phyloP scores from a whole-genome alignment of 805 yeast species.

The Wickerhamiella azyma region DNA sequence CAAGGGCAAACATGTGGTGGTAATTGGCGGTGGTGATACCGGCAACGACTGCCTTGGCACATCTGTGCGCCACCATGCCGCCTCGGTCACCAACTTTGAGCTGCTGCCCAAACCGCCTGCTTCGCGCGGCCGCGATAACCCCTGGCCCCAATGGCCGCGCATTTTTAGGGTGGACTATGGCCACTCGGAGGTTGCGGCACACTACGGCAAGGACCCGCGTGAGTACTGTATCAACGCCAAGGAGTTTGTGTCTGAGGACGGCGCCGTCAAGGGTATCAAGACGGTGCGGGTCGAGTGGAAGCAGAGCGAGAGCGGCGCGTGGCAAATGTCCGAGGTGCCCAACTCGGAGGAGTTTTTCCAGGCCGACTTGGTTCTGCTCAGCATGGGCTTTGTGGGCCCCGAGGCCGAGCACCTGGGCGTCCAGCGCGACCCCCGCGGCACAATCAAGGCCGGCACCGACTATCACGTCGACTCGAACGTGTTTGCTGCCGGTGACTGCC shows the following conservation, averaged over 20 bases:
- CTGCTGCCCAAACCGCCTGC: slow-evolving; percentile 84
- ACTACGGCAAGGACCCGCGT: slow-evolving; percentile 95
- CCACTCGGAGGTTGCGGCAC: slow-evolving; percentile 86
- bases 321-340: slow-evolving; percentile 98
- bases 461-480: slow-evolving; percentile 64
- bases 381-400: slow-evolving; percentile 98
- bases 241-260: slow-evolving; percentile 88
- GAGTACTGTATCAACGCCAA: slow-evolving; percentile 90
- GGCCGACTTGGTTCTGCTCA: slow-evolving; percentile 83
- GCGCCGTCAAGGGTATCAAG: slow-evolving; percentile 88
- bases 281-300: slow-evolving; percentile 98
- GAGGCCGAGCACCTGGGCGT: slow-evolving; percentile 61
- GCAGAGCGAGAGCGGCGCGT: slow-evolving; percentile 85
- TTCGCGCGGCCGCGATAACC: slow-evolving; percentile 81
- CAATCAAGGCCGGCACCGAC: slow-evolving; percentile 47
- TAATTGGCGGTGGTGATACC: slow-evolving; percentile 99
- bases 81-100: slow-evolving; percentile 87
- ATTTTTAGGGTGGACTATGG: slow-evolving; percentile 97
- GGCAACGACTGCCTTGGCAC: slow-evolving; percentile 99
- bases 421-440: slow-evolving; percentile 71
- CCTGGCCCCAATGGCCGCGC: slow-evolving; percentile 99
- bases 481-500: slow-evolving; percentile 96
- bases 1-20: slow-evolving; percentile 81
- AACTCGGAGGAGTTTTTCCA: slow-evolving; percentile 88
- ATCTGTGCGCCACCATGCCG: slow-evolving; percentile 92